These are phyloP conservation scores for Claviceps capensis DNA, from an alignment of 2,329 filamentous ascomycete species.

Conservation along the genomic window DNA sequence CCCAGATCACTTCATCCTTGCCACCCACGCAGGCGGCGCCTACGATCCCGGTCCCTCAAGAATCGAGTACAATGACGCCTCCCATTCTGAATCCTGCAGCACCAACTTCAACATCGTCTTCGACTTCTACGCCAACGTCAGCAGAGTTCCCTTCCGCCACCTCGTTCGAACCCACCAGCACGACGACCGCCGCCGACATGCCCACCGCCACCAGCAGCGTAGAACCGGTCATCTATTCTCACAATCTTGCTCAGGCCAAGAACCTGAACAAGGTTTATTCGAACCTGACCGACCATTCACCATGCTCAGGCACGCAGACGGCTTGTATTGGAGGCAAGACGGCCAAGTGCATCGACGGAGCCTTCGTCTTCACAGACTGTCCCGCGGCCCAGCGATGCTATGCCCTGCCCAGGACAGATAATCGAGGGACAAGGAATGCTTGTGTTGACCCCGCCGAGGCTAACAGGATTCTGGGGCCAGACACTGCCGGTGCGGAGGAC, in stretches of 20 bases:
- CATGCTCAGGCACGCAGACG: constrained; percentile 31
- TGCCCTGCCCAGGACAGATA: constrained; percentile 38
- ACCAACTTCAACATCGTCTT: not conserved
- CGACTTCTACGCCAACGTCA: not conserved
- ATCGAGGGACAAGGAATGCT: constrained; percentile 32
- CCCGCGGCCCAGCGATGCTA: constrained; percentile 29
- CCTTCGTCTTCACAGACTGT: constrained; percentile 28
- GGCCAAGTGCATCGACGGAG: constrained; percentile 30
- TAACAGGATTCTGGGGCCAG: constrained; percentile 25
- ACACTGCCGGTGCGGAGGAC: not conserved
- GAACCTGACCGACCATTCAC: constrained; percentile 27
- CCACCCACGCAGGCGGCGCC: no score
- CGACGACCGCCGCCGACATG: constrained; percentile 20
- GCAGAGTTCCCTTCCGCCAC: constrained; percentile 5
- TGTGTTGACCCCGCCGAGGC: constrained; percentile 31
- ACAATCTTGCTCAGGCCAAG: constrained; percentile 31
- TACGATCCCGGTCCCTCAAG: no score
- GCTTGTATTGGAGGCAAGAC: constrained; percentile 39
- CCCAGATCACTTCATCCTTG: no score
- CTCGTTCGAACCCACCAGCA: constrained; percentile 19
- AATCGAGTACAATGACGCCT: not conserved
- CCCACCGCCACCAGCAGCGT: constrained; percentile 32
- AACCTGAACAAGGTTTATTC: constrained; percentile 34
- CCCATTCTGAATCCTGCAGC: not conserved
- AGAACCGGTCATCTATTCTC: constrained; percentile 25